Evolutionary conservation across 2,329 filamentous ascomycete species (phyloP).

Genomic region (Colletotrichum sidae): DNA sequence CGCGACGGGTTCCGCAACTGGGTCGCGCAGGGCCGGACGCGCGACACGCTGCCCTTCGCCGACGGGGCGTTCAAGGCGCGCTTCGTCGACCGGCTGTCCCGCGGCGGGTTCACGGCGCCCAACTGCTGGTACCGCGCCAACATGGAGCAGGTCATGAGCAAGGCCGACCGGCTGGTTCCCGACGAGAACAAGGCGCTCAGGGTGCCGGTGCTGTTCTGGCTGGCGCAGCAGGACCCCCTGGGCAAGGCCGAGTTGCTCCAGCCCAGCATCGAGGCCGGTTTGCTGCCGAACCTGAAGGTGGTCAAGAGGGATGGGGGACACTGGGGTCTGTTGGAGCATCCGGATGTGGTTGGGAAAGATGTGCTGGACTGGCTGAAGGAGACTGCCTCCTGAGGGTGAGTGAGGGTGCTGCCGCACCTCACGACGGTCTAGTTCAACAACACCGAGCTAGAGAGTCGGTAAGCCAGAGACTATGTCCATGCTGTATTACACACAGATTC

Average conservation of each 20-base stretch:
- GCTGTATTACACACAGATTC: too few relatives aligned
- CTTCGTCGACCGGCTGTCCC: slow-evolving; percentile 43
- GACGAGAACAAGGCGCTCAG: slow-evolving; percentile 38
- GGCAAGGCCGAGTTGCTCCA: slow-evolving; percentile 41
- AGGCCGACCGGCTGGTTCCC: slow-evolving; percentile 38
- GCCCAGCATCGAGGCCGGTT: slow-evolving; percentile 37
- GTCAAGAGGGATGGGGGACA: slow-evolving; percentile 43
- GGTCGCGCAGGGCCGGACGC: slow-evolving; percentile 39
- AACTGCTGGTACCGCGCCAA: slow-evolving; percentile 45
- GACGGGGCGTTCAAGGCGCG: slow-evolving; percentile 40
- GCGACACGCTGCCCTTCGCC: slow-evolving; percentile 43
- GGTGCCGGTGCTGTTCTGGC: slow-evolving; percentile 44
- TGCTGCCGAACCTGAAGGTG: slow-evolving; percentile 42
- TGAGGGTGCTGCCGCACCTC: too few relatives aligned
- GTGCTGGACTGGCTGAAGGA: slow-evolving; percentile 39
- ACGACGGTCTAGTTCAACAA: too few relatives aligned
- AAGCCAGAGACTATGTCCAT: too few relatives aligned
- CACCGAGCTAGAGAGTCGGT: too few relatives aligned
- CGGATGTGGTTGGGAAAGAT: slow-evolving; percentile 42
- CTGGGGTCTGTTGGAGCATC: slow-evolving; percentile 46
- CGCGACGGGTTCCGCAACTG: slow-evolving; percentile 48
- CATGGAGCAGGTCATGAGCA: slow-evolving; percentile 38
- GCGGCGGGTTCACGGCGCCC: slow-evolving; percentile 44
- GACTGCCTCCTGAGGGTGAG: slow-evolving; percentile 3
- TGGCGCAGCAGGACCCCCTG: slow-evolving; percentile 43